Evolutionary conservation across 306 rosid species (phyloP).

Genomic region (Astragalus glycyphyllos): DNA sequence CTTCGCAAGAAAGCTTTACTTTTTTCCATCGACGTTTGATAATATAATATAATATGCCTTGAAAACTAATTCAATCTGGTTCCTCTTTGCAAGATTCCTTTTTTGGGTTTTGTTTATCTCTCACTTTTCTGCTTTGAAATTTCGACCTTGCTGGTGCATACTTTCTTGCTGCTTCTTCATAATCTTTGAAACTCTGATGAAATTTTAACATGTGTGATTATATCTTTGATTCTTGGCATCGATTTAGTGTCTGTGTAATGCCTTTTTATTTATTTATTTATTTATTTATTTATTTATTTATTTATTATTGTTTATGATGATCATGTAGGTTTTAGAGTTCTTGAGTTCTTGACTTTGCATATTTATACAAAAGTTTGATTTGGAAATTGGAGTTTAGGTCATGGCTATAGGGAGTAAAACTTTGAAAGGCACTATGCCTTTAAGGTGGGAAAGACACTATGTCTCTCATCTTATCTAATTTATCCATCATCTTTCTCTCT

Average conservation of each 20-base stretch:
- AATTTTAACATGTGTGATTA: constrained; percentile 8
- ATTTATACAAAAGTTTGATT: neutral
- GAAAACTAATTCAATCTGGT: constrained; percentile 23
- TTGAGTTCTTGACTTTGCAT: constrained; percentile 24
- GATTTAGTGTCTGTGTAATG: constrained; percentile 22
- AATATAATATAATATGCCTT: neutral
- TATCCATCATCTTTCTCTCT: too few relatives aligned
- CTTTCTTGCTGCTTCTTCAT: constrained; percentile 1
- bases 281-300: too few relatives aligned
- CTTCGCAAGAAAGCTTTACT: constrained; percentile 8
- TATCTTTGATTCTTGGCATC: constrained; percentile 11
- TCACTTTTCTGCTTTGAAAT: neutral
- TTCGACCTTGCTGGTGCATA: constrained; percentile 20
- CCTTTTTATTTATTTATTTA: neutral
- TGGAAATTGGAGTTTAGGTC: constrained; percentile 21
- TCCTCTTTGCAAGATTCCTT: constrained; percentile 14
- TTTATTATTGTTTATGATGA: constrained; percentile 1
- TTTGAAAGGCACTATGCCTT: too few relatives aligned
- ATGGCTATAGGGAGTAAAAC: neutral
- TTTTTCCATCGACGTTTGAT: constrained; percentile 18
- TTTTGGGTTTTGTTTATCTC: neutral
- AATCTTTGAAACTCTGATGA: constrained; percentile 6
- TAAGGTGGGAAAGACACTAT: too few relatives aligned
- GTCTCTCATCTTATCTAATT: too few relatives aligned
- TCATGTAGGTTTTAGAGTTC: constrained; percentile 43